Base-by-base conservation (phyloP, 2,329 filamentous ascomycete species). In the Sporothrix schenckii region DNA sequence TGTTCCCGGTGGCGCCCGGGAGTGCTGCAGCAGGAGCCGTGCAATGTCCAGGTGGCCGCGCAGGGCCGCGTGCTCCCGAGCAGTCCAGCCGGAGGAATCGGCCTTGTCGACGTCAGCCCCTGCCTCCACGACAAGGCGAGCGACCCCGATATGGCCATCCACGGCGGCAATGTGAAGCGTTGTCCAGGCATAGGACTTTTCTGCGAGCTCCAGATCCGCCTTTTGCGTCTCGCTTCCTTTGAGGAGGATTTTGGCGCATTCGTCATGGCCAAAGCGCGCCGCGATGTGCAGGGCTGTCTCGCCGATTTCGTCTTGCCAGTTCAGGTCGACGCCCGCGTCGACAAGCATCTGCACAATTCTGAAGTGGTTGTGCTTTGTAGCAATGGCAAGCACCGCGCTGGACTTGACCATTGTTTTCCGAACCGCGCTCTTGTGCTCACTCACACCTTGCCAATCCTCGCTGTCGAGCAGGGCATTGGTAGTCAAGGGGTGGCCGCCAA, bases 231-330 rank as follows among this genome's bases (percentile, higher is more conserved):
- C 80, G 0, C 87, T 90, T 2, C 92, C 92, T 19, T 89, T 84
- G 2, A 98, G 79, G 27, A 99, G 83, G 27, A 92, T 88, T 71
- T 85, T 87, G 16, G 92, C 92, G 77, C 94, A 98, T 72, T 93
- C 87, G 19, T 87, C 86, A 77, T 97, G 92, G 19, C 93, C 93
- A 76, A 94, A 95, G 58, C 94, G 89, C 69, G 95, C 94, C 65
- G 95, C 95, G 75, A 97, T 86, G 78, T 98, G 95, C 52, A 99
- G 82, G 2, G 94, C 93, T 11, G 94, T 96, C 80, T 99, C 95
- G 19, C 94, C 94, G 68, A 91, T 90, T 73, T 92, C 89, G 77
- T 98, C 93, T 76, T 92, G 92, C 83, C 94, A 96, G 77, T 99
- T 97, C 76, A 98, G 89, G 76, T 98, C 91, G 5, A 97, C 91